phyloP scores from a whole-genome alignment of 768 basidiomycete species.

The Lactifluus piperatus region DNA sequence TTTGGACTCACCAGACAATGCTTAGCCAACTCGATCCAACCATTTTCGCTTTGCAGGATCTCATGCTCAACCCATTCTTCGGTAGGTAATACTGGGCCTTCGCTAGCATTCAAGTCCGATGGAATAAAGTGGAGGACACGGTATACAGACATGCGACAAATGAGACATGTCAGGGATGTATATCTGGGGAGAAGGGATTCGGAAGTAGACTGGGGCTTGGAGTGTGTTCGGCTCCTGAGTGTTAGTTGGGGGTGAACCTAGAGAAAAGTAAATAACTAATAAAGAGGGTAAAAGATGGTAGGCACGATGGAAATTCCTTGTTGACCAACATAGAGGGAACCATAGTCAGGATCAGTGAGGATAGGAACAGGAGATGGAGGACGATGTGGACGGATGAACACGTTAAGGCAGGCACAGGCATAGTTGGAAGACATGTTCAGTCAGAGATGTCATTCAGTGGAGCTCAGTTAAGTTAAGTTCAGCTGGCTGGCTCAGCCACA shows the following conservation, averaged over 20 bases:
- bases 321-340: constrained; percentile 52
- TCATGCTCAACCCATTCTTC: constrained; percentile 75
- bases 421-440: constrained; percentile 26
- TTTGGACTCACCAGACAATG: constrained; percentile 53
- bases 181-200: constrained; percentile 35
- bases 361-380: constrained; percentile 22
- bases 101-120: constrained; percentile 47
- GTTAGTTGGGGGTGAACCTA: constrained; percentile 66
- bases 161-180: constrained; percentile 58
- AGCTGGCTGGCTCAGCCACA: too few species aligned
- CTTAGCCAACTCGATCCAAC: constrained; percentile 67
- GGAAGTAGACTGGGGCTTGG: constrained; percentile 18
- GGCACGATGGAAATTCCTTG: constrained; percentile 60
- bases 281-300: constrained; percentile 9
- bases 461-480: too few species aligned
- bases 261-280: background rate
- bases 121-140: constrained; percentile 56
- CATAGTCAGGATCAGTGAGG: constrained; percentile 35
- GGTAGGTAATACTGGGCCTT: constrained; percentile 58
- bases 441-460: background rate
- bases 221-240: constrained; percentile 42
- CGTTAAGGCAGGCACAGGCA: constrained; percentile 67
- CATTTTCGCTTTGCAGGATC: constrained; percentile 53
- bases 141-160: constrained; percentile 58
- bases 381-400: constrained; percentile 38